Conservation (phyloP, 768 basidiomycete species). For the Boletus fagicola region DNA sequence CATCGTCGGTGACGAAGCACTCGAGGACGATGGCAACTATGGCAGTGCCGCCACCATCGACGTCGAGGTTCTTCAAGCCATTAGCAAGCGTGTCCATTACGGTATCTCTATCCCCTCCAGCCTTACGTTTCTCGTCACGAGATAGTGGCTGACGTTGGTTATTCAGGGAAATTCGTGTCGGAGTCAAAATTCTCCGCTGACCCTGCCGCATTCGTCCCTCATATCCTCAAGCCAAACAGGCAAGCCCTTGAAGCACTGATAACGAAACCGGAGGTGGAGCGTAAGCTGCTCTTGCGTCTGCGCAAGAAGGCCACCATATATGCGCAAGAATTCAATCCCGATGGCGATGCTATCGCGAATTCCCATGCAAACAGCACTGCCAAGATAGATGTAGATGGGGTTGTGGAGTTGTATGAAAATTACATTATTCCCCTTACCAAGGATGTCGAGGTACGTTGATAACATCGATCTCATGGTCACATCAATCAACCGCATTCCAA, state of each 20-base stretch:
- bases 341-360: conserved; percentile 50
- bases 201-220: conserved; percentile 87
- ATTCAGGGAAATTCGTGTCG: conserved; percentile 94
- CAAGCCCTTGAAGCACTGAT: conserved; percentile 81
- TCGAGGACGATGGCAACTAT: conserved; percentile 95
- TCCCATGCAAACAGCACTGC: conserved; percentile 34
- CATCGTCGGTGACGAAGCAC: conserved; percentile 64
- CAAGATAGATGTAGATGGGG: conserved; percentile 91
- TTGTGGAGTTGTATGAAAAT: conserved; percentile 90
- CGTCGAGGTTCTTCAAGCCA: conserved; percentile 95
- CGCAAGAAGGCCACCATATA: conserved; percentile 79
- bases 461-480: neutral
- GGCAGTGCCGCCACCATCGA: conserved; percentile 94
- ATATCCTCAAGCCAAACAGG: conserved; percentile 79
- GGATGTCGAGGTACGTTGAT: conserved; percentile 84
- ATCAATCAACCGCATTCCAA: conserved; percentile 31
- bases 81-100: conserved; percentile 97
- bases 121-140: neutral
- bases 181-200: conserved; percentile 93
- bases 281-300: conserved; percentile 74
- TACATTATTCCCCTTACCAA: conserved; percentile 98
- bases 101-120: conserved; percentile 52
- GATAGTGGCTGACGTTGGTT: conserved; percentile 2
- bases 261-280: conserved; percentile 97
- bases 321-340: conserved; percentile 79